Conservation (phyloP, 495 filamentous ascomycete genomes). For the Neurospora sp. region DNA sequence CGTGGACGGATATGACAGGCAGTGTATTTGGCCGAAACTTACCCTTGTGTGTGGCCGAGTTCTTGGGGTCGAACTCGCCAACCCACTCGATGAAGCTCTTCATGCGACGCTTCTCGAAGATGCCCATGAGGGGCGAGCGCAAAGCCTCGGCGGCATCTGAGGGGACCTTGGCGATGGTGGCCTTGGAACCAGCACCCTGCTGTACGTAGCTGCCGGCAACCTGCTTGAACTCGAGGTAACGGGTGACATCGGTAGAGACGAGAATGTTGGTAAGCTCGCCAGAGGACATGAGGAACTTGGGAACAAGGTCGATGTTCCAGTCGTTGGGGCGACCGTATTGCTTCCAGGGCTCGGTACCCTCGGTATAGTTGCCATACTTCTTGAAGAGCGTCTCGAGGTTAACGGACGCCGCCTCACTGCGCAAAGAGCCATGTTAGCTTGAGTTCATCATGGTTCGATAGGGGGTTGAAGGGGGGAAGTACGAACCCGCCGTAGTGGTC, state of each 20-base stretch:
- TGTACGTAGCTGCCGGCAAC: conserved; percentile 97
- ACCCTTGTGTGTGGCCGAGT: conserved; percentile 84
- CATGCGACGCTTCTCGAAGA: conserved; percentile 95
- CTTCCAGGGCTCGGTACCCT: conserved; percentile 91
- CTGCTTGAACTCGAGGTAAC: conserved; percentile 97
- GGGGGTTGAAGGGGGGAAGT: conserved; percentile 4
- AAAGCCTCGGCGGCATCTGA: conserved; percentile 88
- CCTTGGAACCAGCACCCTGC: conserved; percentile 66
- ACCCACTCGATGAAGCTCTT: conserved; percentile 98
- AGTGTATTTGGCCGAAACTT: conserved; percentile 16
- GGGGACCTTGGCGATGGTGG: conserved; percentile 91
- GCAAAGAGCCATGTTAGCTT: conserved; percentile 22
- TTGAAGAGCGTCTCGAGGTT: conserved; percentile 95
- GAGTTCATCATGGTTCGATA: background rate
- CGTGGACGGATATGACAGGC: background rate
- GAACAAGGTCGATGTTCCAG: conserved; percentile 98
- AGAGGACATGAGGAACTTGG: conserved; percentile 96
- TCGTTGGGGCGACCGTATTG: conserved; percentile 93
- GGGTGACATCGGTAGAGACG: conserved; percentile 90
- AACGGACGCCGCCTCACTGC: conserved; percentile 82
- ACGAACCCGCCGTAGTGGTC: conserved; percentile 96
- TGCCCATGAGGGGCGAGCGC: conserved; percentile 85
- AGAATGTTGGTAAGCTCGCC: conserved; percentile 97
- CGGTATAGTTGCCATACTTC: conserved; percentile 73
- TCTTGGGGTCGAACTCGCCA: conserved; percentile 74